Evolutionary conservation across 1,139 yeast species (phyloP), one percentile per base, ranked within the genome.

Genomic region (Pichia sp.): DNA sequence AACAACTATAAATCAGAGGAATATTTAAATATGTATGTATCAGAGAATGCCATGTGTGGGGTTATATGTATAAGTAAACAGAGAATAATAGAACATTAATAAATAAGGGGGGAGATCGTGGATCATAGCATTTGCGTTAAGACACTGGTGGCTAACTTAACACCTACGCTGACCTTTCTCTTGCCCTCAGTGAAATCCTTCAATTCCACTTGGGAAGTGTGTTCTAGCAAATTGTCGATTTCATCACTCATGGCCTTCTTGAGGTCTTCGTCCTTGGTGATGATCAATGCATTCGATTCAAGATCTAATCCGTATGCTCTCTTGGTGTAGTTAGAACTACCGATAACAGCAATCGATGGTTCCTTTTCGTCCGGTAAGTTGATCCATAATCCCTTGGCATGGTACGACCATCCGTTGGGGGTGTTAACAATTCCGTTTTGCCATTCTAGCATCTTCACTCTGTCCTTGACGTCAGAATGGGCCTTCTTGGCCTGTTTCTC

Each of bases 361-460:
- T 68, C 61, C 0, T 58, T 57, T 48, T 79, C 83, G 8, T 70
- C 73, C 0, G 90, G 86, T 8, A 77, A 76, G 8, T 81, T 75
- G 1, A 88, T 69, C 99, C 99, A 93, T 15, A 90, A 71, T 0
- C 99, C 99, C 63, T 93, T 93, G n/a, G 99, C 99, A 62, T 93
- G 99, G 65, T 93, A 93, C 0, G 97, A 88, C 99, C 99, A 93
- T 1, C 99, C 98, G 31, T 73, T 78, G 0, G 82, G 77, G 12
- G 87, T 78, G 59, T 89, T 89, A 9, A 90, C 96, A 1, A 80
- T 69, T 2, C 99, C 99, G 44, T 78, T 79, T 60, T 79, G 79
- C 99, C 99, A 94, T 66, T 93, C 98, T 48, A 72, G 75, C 34
- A 93, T 70, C 15, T 71, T 67, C 31, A 91, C 79, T 19, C 72